Percentiles rank a stretch among this genome's conserved stretches.
Evolutionary conservation across 495 filamentous ascomycete species (phyloP).

Genomic region (Penicillium canescens): DNA sequence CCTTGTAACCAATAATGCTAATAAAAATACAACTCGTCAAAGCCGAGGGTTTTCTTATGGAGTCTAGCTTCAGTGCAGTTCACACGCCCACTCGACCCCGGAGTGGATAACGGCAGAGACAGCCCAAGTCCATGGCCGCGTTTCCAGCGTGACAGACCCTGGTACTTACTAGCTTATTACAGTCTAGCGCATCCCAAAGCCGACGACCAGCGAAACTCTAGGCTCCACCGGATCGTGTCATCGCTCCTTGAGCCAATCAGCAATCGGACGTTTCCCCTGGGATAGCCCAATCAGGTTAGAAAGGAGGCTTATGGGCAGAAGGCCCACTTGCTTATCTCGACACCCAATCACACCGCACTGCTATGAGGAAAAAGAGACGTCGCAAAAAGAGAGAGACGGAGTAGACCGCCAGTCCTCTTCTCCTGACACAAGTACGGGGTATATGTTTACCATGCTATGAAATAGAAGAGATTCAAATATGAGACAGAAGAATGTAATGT

Average conservation of each 20-base stretch:
- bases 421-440: background rate
- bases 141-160: slow-evolving; percentile 13
- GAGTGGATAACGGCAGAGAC: slow-evolving; percentile 8
- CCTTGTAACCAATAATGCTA: background rate
- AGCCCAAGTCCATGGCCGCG: background rate
- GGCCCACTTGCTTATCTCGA: slow-evolving; percentile 32
- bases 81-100: slow-evolving; percentile 18
- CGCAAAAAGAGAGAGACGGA: background rate
- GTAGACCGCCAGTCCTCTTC: background rate
- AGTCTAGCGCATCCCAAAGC: slow-evolving; percentile 17
- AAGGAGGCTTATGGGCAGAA: slow-evolving; percentile 9
- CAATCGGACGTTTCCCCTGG: slow-evolving; percentile 2
- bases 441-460: background rate
- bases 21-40: background rate
- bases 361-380: background rate
- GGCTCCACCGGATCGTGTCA: slow-evolving; percentile 26
- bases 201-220: slow-evolving; percentile 10
- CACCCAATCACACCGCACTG: slow-evolving; percentile 15
- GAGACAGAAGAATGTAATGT: background rate
- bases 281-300: slow-evolving; percentile 10
- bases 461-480: background rate
- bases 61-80: slow-evolving; percentile 10
- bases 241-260: slow-evolving; percentile 12
- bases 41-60: background rate
- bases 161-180: slow-evolving; percentile 9